These are phyloP conservation scores for Blattamonas nauphoetae DNA, from an alignment of 78 protist genomes.

Conservation along the genomic window DNA sequence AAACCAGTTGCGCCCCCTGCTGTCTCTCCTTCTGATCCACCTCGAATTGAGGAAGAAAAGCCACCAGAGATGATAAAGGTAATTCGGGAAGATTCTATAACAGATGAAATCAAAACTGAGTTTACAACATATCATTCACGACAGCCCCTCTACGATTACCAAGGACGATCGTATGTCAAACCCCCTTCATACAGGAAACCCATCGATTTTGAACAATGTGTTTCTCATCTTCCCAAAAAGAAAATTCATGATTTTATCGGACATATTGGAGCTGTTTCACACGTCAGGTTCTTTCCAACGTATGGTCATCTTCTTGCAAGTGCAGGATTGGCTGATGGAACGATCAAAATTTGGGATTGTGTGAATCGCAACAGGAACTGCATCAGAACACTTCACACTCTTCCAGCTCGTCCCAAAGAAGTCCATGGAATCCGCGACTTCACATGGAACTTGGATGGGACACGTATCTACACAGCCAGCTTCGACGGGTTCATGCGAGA, in stretches of 20 bases:
- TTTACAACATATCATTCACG: no score
- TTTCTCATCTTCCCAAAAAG: neutral
- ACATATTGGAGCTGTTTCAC: slow-evolving; percentile 57
- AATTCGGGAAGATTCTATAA: no score
- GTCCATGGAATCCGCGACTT: neutral
- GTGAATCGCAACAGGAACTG: neutral
- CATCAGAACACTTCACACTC: neutral
- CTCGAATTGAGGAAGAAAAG: neutral
- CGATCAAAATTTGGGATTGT: neutral
- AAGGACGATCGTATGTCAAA: neutral
- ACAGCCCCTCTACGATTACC: no score
- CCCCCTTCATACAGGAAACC: neutral
- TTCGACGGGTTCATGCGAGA: slow-evolving; percentile 57
- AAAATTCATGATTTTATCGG: neutral
- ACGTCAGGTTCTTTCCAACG: slow-evolving; percentile 56
- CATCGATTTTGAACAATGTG: neutral
- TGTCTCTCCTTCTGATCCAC: neutral
- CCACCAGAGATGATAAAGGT: neutral
- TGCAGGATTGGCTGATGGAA: neutral
- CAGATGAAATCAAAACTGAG: no score
- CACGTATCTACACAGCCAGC: slow-evolving; percentile 51
- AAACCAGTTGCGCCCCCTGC: neutral
- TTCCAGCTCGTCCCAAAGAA: neutral
- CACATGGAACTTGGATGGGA: neutral
- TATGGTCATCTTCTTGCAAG: slow-evolving; percentile 69